Evolutionary conservation across 2,329 filamentous ascomycete species (phyloP), one percentile per base, ranked within the genome.

Genomic region (Epicoccum sorghinum): DNA sequence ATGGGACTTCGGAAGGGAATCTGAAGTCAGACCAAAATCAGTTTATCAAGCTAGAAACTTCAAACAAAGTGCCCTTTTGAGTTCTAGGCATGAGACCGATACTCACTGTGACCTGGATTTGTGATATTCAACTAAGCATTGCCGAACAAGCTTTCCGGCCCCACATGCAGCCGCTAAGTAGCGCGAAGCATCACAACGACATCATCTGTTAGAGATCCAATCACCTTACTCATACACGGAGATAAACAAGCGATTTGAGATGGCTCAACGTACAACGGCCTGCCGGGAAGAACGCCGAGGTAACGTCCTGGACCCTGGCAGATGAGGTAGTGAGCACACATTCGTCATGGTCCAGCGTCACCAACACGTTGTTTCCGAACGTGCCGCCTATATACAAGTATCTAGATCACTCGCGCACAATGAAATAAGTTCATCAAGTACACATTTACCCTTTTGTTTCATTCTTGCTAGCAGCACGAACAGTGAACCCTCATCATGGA

Each of bases 401-500:
- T 18, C 18, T 29, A 29, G 27, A 29, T 29, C 27, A 9, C 27
- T 29, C 27, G 6, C 27, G 6, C 27, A 29, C 27, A 2, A 29
- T 29, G 27, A 6, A 29, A 29, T 6, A 29, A 7, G 9, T 29
- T 29, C 6, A 29, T 33, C 3, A 18, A 18, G 10, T 5, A n/a
- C 13, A 9, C 32, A 12, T 33, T 9, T 33, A 29, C 6, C 32
- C 32, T 33, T 12, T 4, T 13, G 1, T 33, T 33, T 33, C 32
- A 5, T 38, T 24, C 36, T 22, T n/a, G n/a, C 13, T 18, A 22
- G 18, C 18, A 18, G 18, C 18, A 18, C 18, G 9, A 14, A 37
- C 14, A 37, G 13, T 13, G 8, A 33, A 23, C 32, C 9, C 10
- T 22, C 33, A 58, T 30, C 10, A 78, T 78, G 74, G 82, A 86